Base-by-base conservation (phyloP, 1,284 basidiomycete genomes). In the Heterobasidion parviporum region DNA sequence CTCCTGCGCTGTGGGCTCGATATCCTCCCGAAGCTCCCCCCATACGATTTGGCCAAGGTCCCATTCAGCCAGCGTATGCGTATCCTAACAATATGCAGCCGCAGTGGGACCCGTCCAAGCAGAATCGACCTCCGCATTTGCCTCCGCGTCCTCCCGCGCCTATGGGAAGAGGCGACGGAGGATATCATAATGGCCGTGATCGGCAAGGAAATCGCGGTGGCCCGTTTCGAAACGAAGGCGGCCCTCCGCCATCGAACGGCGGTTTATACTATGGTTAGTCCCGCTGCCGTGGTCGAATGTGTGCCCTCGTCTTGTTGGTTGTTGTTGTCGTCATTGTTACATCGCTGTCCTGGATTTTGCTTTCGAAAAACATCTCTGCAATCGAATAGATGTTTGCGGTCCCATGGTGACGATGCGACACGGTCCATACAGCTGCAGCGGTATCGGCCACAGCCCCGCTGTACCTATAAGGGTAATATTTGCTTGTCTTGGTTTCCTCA, bases 111-210 rank as follows among this genome's bases (percentile, higher is more conserved):
- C 51, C 44, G 57, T 58, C 49, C 58, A 57, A 18, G 58, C 58
- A 48, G 26, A 56, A 60, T 2, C 57, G 64, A 20, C 59, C 63
- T 18, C 47, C 61, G 8, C 61, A 65, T 47, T 56, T 70, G 14
- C 67, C 67, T 18, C 64, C 62, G 16, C 63, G 65, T 3, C 69
- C 70, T 8, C 55, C 59, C 9, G 57, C 62, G 48, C 63, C 64
- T 10, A 50, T 63, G 55, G 64, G 58, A n/a, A 36, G 60, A 16
- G 55, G 61, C 32, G 54, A 54, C 26, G 55, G 62, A 34, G 54
- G 60, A 16, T 60, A 57, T 32, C 46, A 57, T 33, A 59, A 58
- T 15, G 50, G 53, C 15, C 57, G 56, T 41, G 63, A 41, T 41
- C 38, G 38, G n/a, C 38, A 41, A 41, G 10, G 12, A 8, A 41